Evolutionary conservation across 73 alveolate species (phyloP).

Genomic region (Paramecium biaurelia): DNA sequence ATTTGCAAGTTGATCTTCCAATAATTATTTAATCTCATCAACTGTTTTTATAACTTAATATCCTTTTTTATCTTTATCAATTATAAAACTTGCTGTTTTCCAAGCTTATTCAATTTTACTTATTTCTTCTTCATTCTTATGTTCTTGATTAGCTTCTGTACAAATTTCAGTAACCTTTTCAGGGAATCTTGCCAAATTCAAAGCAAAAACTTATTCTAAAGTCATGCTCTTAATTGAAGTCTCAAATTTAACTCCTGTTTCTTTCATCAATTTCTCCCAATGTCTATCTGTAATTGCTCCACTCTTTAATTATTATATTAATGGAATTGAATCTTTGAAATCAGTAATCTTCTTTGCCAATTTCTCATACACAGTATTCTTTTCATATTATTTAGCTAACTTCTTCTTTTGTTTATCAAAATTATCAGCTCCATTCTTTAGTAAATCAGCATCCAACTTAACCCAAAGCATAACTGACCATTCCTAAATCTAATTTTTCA

Average conservation of each 20-base stretch:
- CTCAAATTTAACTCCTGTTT: constrained; percentile 93
- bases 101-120: constrained; percentile 89
- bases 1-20: constrained; percentile 95
- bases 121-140: constrained; percentile 91
- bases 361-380: constrained; percentile 65
- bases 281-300: constrained; percentile 97
- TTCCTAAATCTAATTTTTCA: constrained; percentile 85
- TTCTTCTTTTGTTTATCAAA: constrained; percentile 80
- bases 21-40: constrained; percentile 89
- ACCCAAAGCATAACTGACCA: constrained; percentile 96
- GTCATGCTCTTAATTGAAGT: constrained; percentile 95
- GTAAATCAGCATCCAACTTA: constrained; percentile 85
- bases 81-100: constrained; percentile 88
- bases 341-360: constrained; percentile 80
- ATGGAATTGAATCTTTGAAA: constrained; percentile 86
- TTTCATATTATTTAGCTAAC: constrained; percentile 61
- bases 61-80: constrained; percentile 91
- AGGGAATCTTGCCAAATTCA: constrained; percentile 88
- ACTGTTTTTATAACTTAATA: constrained; percentile 88
- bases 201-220: constrained; percentile 92
- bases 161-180: constrained; percentile 97
- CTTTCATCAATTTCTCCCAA: constrained; percentile 95
- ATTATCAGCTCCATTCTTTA: constrained; percentile 91
- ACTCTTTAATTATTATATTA: constrained; percentile 83
- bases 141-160: constrained; percentile 97